Conservation (phyloP, 179 eudicot species). For the Kewa caespitosa region DNA sequence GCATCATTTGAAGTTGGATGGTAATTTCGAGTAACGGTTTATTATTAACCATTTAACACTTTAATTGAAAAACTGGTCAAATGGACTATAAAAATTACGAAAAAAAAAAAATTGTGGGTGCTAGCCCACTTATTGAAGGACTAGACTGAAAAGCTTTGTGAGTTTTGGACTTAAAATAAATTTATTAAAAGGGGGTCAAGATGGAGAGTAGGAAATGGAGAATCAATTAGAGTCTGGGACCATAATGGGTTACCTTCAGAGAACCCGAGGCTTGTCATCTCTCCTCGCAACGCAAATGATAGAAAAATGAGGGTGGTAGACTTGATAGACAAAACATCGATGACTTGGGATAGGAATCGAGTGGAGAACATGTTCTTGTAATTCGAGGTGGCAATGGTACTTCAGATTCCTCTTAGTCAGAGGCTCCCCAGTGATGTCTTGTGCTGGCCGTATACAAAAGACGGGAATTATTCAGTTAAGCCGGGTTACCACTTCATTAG, state of each 20-base stretch:
- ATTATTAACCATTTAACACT: too few relatives aligned
- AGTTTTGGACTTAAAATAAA: too few relatives aligned
- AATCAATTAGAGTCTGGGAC: background rate
- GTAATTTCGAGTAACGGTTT: too few relatives aligned
- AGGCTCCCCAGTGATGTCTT: background rate
- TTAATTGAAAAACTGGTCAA: too few relatives aligned
- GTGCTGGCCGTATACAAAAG: background rate
- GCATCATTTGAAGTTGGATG: too few relatives aligned
- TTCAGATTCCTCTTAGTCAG: background rate
- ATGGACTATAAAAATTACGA: too few relatives aligned
- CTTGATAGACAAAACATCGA: background rate
- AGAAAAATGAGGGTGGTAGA: background rate
- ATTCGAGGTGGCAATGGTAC: background rate
- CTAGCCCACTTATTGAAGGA: too few relatives aligned
- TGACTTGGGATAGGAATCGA: background rate
- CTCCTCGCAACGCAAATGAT: background rate
- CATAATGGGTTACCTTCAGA: background rate
- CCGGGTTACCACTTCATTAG: background rate
- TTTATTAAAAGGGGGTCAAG: background rate
- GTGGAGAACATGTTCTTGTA: background rate
- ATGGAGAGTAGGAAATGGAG: background rate
- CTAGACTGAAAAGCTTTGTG: too few relatives aligned
- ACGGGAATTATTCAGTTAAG: background rate
- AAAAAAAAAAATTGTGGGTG: too few relatives aligned
- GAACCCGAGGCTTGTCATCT: background rate